Base-by-base conservation (phyloP, 305 asterid genomes). In the Plantago coronopus region DNA sequence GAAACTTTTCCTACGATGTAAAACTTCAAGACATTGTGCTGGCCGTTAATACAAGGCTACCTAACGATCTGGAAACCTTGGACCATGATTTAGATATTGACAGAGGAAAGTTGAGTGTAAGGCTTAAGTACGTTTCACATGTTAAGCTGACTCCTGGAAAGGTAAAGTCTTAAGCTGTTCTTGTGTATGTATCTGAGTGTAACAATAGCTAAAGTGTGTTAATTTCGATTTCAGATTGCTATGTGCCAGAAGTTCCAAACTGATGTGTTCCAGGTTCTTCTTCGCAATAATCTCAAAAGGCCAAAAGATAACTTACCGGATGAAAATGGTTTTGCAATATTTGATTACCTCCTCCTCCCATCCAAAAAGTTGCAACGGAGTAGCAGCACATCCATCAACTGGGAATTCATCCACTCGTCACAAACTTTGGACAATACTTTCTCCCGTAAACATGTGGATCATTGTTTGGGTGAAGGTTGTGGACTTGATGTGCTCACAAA, bases 291-390 rank as follows among this genome's bases (percentile, higher is more conserved):
- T 49, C 22, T 79, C 57, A 64, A 76, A 54, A 72, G 68, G 62
- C 72, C 25, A 19, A 80, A 73, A 66, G 70, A 69, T 27, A 62
- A 61, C 59, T 57, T 19, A 48, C 43, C 49, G 37, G 31, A 3
- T 25, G 59, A 16, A 57, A 61, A 63, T 40, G 80, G 69, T 45
- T 57, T 63, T n/a, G 21, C 61, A 40, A 48, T 64, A 19, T 73
- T 72, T 48, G 78, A 81, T 66, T 91, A 86, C 74, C 94, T 91
- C 62, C 81, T 86, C 50, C 75, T 89, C 43, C 97, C 97, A 21
- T 67, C 70, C 66, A 29, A 61, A 18, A 66, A 69, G 47, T 54
- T 70, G 2, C 22, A 22, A 42, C 46, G 22, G 40, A 34, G 18
- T 17, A 46, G 66, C n/a, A 3, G 37, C 37, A 31, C 78, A 62